Conservation (phyloP, 73 alveolate species). For the Blepharisma stoltei region DNA sequence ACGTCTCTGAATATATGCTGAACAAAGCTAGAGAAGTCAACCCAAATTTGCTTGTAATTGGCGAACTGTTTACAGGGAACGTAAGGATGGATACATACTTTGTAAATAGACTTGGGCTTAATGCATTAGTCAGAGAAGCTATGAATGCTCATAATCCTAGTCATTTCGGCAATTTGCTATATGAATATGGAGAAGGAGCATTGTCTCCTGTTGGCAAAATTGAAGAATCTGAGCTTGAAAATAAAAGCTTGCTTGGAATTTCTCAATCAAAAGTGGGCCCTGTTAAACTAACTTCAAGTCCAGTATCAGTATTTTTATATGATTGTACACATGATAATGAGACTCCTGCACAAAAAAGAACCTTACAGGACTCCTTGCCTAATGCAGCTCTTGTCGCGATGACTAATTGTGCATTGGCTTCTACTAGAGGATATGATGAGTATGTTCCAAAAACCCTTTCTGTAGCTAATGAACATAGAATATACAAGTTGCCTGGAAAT, state of each 20-base stretch:
- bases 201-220: background rate
- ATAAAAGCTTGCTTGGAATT: background rate
- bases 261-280: background rate
- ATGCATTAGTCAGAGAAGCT: conserved; percentile 29
- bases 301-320: conserved; percentile 22
- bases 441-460: conserved; percentile 27
- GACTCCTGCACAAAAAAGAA: conserved; percentile 35
- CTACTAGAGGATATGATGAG: conserved; percentile 39
- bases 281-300: background rate
- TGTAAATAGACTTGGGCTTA: conserved; percentile 15
- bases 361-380: conserved; percentile 40
- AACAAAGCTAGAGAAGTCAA: conserved; percentile 35
- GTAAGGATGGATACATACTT: background rate
- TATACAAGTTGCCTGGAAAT: conserved; percentile 1
- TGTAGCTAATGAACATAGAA: conserved; percentile 34
- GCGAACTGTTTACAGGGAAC: conserved; percentile 30
- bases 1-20: conserved; percentile 29
- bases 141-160: conserved; percentile 12
- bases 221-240: background rate
- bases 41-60: conserved; percentile 34
- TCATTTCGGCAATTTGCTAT: background rate
- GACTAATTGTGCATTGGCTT: conserved; percentile 34
- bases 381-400: conserved; percentile 31
- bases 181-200: conserved; percentile 32
- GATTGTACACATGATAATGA: conserved; percentile 39